phyloP scores from a whole-genome alignment of 192 early-diverging fungal genomes.

The Coemansia sp. region DNA sequence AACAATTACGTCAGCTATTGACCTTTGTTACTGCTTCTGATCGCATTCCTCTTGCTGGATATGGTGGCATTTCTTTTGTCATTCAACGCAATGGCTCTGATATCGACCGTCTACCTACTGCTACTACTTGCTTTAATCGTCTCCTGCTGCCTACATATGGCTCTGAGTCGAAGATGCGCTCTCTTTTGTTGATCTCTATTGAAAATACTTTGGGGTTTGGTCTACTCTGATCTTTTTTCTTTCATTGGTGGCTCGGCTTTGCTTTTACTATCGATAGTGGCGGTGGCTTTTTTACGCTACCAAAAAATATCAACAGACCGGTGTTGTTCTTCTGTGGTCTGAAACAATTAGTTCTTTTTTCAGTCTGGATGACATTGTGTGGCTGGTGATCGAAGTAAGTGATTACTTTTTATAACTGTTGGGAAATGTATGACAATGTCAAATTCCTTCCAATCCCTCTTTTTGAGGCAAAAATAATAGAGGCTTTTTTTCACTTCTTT shows the following conservation, averaged over 20 bases:
- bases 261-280: too few relatives aligned
- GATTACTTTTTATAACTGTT: slow-evolving; percentile 1
- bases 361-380: background rate
- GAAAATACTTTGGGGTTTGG: slow-evolving; percentile 94
- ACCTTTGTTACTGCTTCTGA: slow-evolving; percentile 91
- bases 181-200: slow-evolving; percentile 81
- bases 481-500: too few relatives aligned
- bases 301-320: background rate
- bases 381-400: background rate
- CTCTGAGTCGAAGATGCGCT: slow-evolving; percentile 67
- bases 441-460: background rate
- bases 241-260: background rate
- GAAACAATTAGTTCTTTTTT: too few relatives aligned
- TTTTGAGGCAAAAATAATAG: background rate
- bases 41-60: slow-evolving; percentile 81
- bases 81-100: slow-evolving; percentile 96
- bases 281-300: slow-evolving; percentile 2
- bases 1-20: slow-evolving; percentile 72
- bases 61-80: slow-evolving; percentile 81
- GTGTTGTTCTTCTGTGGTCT: too few relatives aligned
- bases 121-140: slow-evolving; percentile 88
- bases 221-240: slow-evolving; percentile 60
- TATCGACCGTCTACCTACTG: slow-evolving; percentile 79
- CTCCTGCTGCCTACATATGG: slow-evolving; percentile 84
- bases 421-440: background rate